Percentiles rank a stretch among this genome's conserved stretches.
These are phyloP conservation scores for Spathaspora gorwiae DNA, from an alignment of 805 yeast genomes.

Conservation along the genomic window DNA sequence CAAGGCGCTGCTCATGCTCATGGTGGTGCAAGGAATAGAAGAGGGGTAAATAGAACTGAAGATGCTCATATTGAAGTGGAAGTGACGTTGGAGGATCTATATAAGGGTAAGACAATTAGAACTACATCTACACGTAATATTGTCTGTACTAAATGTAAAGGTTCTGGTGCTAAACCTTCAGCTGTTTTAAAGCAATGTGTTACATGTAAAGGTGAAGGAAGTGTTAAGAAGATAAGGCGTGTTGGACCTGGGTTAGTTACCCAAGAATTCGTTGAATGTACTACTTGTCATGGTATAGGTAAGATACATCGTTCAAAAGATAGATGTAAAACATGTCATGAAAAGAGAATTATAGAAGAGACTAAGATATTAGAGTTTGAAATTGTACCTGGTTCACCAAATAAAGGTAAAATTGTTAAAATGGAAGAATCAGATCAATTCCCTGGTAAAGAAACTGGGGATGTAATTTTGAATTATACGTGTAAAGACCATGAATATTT, in stretches of 20 bases:
- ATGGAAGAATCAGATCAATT: slow-evolving; percentile 74
- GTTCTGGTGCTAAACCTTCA: slow-evolving; percentile 65
- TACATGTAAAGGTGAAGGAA: slow-evolving; percentile 71
- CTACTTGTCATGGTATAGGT: slow-evolving; percentile 70
- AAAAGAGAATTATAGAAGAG: slow-evolving; percentile 57
- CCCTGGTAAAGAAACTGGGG: slow-evolving; percentile 71
- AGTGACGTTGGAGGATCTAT: slow-evolving; percentile 68
- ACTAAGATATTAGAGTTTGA: slow-evolving; percentile 72
- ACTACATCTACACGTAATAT: slow-evolving; percentile 67
- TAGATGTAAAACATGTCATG: slow-evolving; percentile 72
- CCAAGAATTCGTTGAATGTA: slow-evolving; percentile 57
- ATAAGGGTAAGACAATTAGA: slow-evolving; percentile 75
- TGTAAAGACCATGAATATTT: slow-evolving; percentile 48
- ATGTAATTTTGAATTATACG: slow-evolving; percentile 60
- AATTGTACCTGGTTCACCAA: slow-evolving; percentile 65
- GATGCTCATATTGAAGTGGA: slow-evolving; percentile 66
- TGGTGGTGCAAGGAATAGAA: slow-evolving; percentile 12
- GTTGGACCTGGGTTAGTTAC: slow-evolving; percentile 76
- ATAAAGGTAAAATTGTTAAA: slow-evolving; percentile 57
- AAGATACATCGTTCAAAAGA: slow-evolving; percentile 57
- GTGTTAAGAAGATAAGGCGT: slow-evolving; percentile 52
- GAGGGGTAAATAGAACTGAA: slow-evolving; percentile 42
- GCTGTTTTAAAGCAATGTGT: slow-evolving; percentile 56
- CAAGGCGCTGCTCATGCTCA: slow-evolving; percentile 6
- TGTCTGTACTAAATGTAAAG: slow-evolving; percentile 69